These are phyloP conservation scores for Erythrophleum fordii DNA, from an alignment of 306 rosid genomes.

Conservation along the genomic window DNA sequence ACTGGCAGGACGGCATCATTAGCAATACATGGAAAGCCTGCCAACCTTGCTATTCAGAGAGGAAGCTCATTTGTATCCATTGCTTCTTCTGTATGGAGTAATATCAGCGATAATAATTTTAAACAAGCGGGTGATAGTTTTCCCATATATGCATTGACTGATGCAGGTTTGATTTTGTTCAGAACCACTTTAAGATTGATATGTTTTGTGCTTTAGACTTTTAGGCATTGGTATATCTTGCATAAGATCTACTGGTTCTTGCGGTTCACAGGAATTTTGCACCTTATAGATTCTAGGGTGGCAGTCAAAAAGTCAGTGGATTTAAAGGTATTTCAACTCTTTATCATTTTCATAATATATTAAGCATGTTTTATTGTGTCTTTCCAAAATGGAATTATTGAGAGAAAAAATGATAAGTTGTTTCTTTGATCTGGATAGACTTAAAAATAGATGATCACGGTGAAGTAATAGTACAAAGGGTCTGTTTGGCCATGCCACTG, in stretches of 20 bases:
- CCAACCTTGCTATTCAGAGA: conserved; percentile 64
- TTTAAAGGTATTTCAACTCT: conserved; percentile 55
- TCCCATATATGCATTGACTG: conserved; percentile 68
- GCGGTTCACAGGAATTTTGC: conserved; percentile 59
- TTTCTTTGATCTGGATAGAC: background rate
- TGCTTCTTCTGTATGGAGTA: conserved; percentile 42
- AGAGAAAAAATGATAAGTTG: background rate
- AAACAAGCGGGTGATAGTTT: conserved; percentile 52
- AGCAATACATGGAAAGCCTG: conserved; percentile 59
- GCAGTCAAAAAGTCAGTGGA: conserved; percentile 60
- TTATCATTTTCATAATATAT: conserved; percentile 27
- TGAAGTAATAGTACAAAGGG: background rate
- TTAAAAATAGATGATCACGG: background rate
- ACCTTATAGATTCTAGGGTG: conserved; percentile 61
- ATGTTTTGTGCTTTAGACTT: conserved; percentile 7
- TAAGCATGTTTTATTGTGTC: conserved; percentile 7
- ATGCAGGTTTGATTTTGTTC: conserved; percentile 66
- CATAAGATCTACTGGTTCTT: conserved; percentile 28
- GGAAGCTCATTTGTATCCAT: conserved; percentile 65
- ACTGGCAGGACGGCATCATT: conserved; percentile 39
- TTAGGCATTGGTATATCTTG: conserved; percentile 36
- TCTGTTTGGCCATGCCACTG: too few species aligned
- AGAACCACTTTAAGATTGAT: conserved; percentile 13
- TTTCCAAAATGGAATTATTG: conserved; percentile 34
- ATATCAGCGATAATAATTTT: conserved; percentile 27